These are phyloP conservation scores for Elongisporangium undulatum DNA, from an alignment of 352 stramenopile genomes.

Conservation along the genomic window DNA sequence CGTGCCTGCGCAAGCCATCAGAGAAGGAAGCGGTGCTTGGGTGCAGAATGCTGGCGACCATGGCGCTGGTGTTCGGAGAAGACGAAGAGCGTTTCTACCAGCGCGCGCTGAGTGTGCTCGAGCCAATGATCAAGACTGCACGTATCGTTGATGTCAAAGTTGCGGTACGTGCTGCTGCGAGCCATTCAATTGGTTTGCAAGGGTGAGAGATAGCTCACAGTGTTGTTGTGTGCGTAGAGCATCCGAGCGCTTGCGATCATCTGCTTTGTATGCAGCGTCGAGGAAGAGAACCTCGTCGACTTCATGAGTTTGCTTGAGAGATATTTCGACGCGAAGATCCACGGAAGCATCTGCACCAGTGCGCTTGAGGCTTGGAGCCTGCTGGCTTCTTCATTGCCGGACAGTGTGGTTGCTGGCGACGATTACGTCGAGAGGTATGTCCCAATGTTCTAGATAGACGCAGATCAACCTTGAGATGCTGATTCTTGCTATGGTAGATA, in stretches of 20 bases:
- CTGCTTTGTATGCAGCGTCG: slow-evolving; percentile 74
- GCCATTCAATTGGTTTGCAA: slow-evolving; percentile 1
- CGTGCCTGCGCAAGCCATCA: slow-evolving; percentile 63
- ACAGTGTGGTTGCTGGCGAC: slow-evolving; percentile 45
- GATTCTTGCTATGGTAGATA: slow-evolving; percentile 25
- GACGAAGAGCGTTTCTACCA: slow-evolving; percentile 80
- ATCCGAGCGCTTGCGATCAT: slow-evolving; percentile 67
- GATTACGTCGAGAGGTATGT: slow-evolving; percentile 58
- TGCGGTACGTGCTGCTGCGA: slow-evolving; percentile 34
- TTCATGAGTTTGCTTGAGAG: slow-evolving; percentile 60
- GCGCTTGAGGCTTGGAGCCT: slow-evolving; percentile 75
- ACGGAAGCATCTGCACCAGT: slow-evolving; percentile 51
- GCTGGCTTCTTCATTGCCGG: slow-evolving; percentile 53
- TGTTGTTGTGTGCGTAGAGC: slow-evolving; percentile 21
- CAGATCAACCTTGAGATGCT: neutral
- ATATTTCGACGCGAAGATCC: slow-evolving; percentile 66
- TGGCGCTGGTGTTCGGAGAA: slow-evolving; percentile 69
- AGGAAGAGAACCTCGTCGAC: slow-evolving; percentile 71
- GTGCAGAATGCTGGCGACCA: slow-evolving; percentile 62
- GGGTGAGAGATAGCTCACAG: neutral
- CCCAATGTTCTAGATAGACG: neutral
- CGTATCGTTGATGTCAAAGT: slow-evolving; percentile 60
- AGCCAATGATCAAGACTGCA: slow-evolving; percentile 64
- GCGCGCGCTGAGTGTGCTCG: slow-evolving; percentile 59
- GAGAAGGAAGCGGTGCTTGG: slow-evolving; percentile 64